These are phyloP conservation scores for Solanum aculeatissimum DNA, from an alignment of 305 asterid genomes.

Conservation along the genomic window DNA sequence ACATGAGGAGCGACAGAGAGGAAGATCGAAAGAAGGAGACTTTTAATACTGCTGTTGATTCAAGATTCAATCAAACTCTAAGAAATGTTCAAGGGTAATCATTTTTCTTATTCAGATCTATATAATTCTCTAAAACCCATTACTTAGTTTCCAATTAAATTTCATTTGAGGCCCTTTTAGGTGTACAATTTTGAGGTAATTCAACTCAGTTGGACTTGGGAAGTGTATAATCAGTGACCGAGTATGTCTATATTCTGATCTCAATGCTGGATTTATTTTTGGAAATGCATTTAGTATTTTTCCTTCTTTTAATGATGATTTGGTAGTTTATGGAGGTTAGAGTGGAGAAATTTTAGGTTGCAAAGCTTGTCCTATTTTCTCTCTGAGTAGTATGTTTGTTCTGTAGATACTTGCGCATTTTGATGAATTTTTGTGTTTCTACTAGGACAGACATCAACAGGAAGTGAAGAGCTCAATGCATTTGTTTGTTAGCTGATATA, in stretches of 20 bases:
- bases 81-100: conserved; percentile 84
- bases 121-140: neutral
- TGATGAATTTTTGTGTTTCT: neutral
- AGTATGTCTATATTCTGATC: neutral
- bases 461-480: neutral
- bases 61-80: conserved; percentile 93
- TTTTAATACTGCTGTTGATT: conserved; percentile 48
- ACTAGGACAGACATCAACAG: neutral
- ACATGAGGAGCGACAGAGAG: conserved; percentile 19
- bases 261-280: conserved; percentile 1
- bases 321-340: neutral
- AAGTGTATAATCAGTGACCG: conserved; percentile 8
- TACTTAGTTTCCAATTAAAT: neutral
- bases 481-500: neutral
- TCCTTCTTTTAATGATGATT: neutral
- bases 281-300: neutral
- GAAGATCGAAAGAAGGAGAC: conserved; percentile 37
- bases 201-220: neutral
- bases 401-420: neutral
- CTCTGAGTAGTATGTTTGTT: neutral
- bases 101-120: conserved; percentile 5
- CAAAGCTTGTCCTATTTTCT: neutral
- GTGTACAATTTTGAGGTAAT: conserved; percentile 2
- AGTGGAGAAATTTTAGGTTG: neutral
- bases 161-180: conserved; percentile 7